Evolutionary conservation across 768 basidiomycete species (phyloP), one percentile per base, ranked within the genome.

Genomic region (Boletus speciosus): DNA sequence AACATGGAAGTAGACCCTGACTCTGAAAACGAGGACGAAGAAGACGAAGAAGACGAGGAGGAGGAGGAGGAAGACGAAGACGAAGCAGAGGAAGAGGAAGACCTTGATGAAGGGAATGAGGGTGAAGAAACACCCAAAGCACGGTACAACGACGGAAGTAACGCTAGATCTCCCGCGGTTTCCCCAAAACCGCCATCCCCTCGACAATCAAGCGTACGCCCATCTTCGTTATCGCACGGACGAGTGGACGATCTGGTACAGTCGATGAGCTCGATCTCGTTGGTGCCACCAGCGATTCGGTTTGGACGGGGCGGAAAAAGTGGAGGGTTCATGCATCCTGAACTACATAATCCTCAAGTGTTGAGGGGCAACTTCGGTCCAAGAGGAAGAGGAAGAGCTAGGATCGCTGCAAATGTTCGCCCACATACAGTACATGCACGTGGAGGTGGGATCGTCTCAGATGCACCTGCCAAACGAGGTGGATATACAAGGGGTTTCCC

Each of bases 241-340:
- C 50, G 41, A 39, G 61, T 84, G 35, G 80, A 86, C 47, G 72
- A 71, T 15, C 75, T 91, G 14, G 65, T 82, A 19, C 67, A 74
- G 25, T 76, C 76, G 1, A 69, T 81, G 62, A 70, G 69, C 50
- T 69, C 79, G 29, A 72, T 81, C 60, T 74, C 82, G 9, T 78
- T 91, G 51, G 80, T 91, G 1, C 89, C 89, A 4, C 71, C 81
- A 4, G 78, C 85, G 0, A 78, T 91, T 39, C 79, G 84, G 12
- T 92, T 92, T 55, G 89, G 89, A 25, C 77, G 88, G 37, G 90
- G 90, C 0, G 84, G 82, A 4, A 81, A 77, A 59, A 71, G 66
- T 21, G 79, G 78, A 27, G 84, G 81, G 7, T 81, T 85, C 57
- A 73, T 66, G 35, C 69, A 73, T 46, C 66, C 67, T 8, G 67